Conservation (phyloP, 2,329 filamentous ascomycete genomes). For the Fusarium circinatum region DNA sequence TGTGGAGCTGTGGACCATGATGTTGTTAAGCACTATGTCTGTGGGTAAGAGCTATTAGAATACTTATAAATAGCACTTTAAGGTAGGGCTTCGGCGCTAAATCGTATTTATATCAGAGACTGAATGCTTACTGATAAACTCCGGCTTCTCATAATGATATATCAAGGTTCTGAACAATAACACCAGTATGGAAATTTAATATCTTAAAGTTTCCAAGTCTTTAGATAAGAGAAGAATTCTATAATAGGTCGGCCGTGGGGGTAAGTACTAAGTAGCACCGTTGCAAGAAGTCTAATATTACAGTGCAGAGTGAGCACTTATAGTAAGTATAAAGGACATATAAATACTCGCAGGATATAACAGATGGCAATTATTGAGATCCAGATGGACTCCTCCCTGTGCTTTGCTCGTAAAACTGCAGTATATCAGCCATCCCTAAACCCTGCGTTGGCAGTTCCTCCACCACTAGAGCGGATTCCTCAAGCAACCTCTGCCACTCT, state of each 20-base stretch:
- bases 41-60: background rate
- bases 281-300: no score
- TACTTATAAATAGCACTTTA: fast-evolving
- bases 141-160: background rate
- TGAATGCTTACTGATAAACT: background rate
- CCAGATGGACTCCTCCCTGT: fast-evolving
- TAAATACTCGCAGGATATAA: fast-evolving
- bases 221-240: no score
- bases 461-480: fast-evolving
- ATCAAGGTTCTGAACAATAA: no score
- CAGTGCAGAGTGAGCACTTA: background rate
- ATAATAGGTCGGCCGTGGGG: fast-evolving
- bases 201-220: no score
- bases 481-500: background rate
- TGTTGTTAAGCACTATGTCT: background rate
- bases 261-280: no score
- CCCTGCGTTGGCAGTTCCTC: fast-evolving
- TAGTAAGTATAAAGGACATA: background rate
- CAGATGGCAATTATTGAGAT: fast-evolving
- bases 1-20: background rate
- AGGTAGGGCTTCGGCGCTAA: no score
- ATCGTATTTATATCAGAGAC: no score
- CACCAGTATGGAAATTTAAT: no score
- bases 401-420: fast-evolving
- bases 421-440: fast-evolving